Base-by-base conservation (phyloP, 441 rosid species). In the Pelargonium fulgidum region DNA sequence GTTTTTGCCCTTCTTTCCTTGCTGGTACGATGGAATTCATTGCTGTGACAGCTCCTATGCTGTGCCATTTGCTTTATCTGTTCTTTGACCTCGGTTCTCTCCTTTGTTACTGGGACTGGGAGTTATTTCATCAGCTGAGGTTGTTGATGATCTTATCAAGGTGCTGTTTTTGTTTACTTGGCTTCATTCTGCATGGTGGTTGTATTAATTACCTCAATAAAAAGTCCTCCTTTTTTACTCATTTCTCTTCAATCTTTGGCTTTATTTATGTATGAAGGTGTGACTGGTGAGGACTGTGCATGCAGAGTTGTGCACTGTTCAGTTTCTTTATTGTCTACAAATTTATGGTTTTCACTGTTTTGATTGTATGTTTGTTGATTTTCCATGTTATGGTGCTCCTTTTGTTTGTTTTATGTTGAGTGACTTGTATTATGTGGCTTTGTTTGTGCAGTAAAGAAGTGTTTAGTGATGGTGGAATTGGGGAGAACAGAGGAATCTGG, bases 61-160 rank as follows among this genome's bases (percentile, higher is more conserved):
- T 70, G 70, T 68, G 70, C 77, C 77, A 29, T 66, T 48, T 66
- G 13, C 70, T 17, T 76, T 82, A 1, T 17, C 24, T 65, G 14
- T 71, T 77, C 79, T 81, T 75, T 78, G 82, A 67, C 52, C 72
- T 76, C 71, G 79, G 52, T 71, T 78, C 64, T 75, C 68, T 52
- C 70, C 76, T 36, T 73, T 77, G 65, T 76, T 72, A 79, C 73
- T 75, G 77, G 81, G 74, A 79, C 73, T 75, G 77, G 82, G 77
- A 78, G 81, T 79, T 76, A 81, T 64, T 82, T 65, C 78, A 72
- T 75, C 79, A 63, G 62, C 73, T 72, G 72, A 66, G 74, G 80
- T 76, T 66, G 76, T 76, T 80, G 73, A 64, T 45, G 58, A 63
- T 72, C 59, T 71, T 69, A 36, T 62, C 76, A 74, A 73, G 70